Evolutionary conservation across 139 green algal species (phyloP).

Genomic region (Chlorella sp.): DNA sequence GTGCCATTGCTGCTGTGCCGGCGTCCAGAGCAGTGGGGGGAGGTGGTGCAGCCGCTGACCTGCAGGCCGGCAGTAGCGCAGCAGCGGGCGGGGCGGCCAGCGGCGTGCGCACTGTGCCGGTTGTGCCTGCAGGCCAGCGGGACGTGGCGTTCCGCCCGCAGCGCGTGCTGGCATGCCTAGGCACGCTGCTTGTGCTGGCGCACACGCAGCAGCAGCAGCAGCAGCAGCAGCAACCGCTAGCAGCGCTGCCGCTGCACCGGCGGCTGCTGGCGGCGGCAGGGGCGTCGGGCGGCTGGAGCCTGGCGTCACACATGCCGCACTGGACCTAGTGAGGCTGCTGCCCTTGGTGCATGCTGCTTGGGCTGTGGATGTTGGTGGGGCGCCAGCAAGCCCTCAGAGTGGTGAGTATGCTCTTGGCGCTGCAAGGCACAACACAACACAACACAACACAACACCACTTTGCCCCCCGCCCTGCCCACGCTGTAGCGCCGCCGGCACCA

Average conservation of each 20-base stretch:
- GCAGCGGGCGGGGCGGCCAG: background rate
- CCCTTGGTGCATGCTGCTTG: too few relatives aligned
- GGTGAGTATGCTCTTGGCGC: too few relatives aligned
- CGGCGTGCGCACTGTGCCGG: background rate
- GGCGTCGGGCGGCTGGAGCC: background rate
- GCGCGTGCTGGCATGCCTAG: slow-evolving; percentile 39
- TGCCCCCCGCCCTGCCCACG: background rate
- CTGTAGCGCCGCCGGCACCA: slow-evolving; percentile 46
- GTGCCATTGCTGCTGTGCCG: background rate
- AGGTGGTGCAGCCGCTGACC: background rate
- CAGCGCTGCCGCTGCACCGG: background rate
- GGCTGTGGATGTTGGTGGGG: too few relatives aligned
- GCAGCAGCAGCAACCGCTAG: background rate
- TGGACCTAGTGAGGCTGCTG: slow-evolving; percentile 25
- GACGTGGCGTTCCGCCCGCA: slow-evolving; percentile 35
- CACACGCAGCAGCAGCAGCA: background rate
- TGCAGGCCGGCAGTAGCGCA: background rate
- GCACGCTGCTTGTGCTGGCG: slow-evolving; percentile 30
- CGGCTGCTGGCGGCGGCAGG: background rate
- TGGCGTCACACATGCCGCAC: background rate
- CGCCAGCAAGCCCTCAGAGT: too few relatives aligned
- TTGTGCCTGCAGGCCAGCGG: background rate
- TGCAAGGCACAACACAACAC: too few relatives aligned
- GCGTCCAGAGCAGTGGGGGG: background rate
- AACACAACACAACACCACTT: too few relatives aligned